Evolutionary conservation across 768 basidiomycete genomes (phyloP).

Genomic region (Suillus subluteus): DNA sequence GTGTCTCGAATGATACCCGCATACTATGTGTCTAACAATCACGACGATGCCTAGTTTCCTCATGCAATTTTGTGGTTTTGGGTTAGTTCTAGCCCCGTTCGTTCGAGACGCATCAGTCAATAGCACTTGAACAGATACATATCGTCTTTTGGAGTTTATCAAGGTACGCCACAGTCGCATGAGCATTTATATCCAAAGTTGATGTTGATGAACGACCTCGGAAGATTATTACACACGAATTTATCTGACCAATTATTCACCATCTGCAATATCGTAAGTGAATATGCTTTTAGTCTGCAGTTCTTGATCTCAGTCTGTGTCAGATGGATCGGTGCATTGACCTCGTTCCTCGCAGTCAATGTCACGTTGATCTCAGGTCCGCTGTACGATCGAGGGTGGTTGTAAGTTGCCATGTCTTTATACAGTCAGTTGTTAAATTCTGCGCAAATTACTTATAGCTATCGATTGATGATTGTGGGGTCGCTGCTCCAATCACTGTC

Average conservation of each 20-base stretch:
- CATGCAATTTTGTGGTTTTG: conserved; percentile 33
- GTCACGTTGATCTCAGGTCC: conserved; percentile 44
- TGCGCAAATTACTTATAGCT: not conserved
- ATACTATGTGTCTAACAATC: not conserved
- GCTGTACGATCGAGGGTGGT: conserved; percentile 49
- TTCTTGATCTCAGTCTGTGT: conserved; percentile 31
- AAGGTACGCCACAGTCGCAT: conserved; percentile 23
- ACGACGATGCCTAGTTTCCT: conserved; percentile 21
- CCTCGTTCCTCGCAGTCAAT: conserved; percentile 42
- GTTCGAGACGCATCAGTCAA: not conserved
- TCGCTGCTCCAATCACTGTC: conserved; percentile 32
- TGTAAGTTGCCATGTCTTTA: conserved; percentile 27
- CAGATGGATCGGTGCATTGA: conserved; percentile 45
- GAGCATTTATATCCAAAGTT: not conserved
- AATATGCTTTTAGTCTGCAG: conserved; percentile 21
- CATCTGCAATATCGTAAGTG: conserved; percentile 35
- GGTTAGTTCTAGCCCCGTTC: conserved; percentile 14
- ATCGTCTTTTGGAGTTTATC: conserved; percentile 37
- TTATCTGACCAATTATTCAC: conserved; percentile 30
- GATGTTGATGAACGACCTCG: conserved; percentile 15
- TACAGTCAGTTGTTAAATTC: not conserved
- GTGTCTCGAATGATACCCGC: not conserved
- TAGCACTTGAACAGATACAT: conserved; percentile 20
- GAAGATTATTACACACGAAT: conserved; percentile 37
- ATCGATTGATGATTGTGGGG: conserved; percentile 25